phyloP scores from a whole-genome alignment of 177 flowering plant genomes.

The Vitis hybrid region DNA sequence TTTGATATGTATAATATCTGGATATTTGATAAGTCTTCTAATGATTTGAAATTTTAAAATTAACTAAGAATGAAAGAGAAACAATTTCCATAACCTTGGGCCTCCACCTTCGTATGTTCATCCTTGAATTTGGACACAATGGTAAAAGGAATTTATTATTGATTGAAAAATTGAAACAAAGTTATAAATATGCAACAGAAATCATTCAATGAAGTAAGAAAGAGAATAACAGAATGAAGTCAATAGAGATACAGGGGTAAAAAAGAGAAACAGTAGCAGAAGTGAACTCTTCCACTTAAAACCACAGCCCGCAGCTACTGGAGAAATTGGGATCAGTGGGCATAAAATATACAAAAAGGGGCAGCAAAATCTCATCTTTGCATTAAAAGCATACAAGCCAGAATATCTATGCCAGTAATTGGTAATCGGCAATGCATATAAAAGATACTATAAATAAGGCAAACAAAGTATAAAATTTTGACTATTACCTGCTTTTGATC shows the following conservation, averaged over 20 bases:
- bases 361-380: not conserved
- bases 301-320: not conserved
- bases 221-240: not conserved
- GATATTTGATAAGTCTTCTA: not conserved
- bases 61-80: not conserved
- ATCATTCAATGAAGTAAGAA: not conserved
- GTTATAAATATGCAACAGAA: not conserved
- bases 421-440: not conserved
- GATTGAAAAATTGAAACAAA: not conserved
- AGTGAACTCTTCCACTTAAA: not conserved
- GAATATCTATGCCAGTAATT: not conserved
- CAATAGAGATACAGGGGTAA: too few species aligned
- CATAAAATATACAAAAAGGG: not conserved
- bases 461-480: not conserved
- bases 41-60: not conserved
- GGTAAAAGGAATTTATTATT: not conserved
- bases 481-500: constrained; percentile 67
- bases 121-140: too few species aligned
- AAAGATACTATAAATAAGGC: not conserved
- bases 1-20: not conserved
- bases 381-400: not conserved
- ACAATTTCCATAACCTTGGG: not conserved
- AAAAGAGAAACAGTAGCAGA: not conserved
- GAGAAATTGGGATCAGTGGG: not conserved
- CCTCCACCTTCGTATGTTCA: not conserved